phyloP scores from a whole-genome alignment of 768 basidiomycete species.

The Trametes cubensis region DNA sequence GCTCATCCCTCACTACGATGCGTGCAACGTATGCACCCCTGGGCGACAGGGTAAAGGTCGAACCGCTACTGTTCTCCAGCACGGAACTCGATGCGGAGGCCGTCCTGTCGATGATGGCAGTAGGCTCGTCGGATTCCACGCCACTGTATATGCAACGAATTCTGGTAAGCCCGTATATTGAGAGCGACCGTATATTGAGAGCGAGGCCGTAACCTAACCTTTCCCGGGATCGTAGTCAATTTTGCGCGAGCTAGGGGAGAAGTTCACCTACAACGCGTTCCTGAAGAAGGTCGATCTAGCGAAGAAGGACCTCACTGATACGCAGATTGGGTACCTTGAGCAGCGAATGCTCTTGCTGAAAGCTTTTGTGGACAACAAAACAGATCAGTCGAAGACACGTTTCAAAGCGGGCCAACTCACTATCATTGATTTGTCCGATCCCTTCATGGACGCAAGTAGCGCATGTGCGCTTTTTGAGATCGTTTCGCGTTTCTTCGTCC shows the following conservation, averaged over 20 bases:
- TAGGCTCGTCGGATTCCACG: conserved; percentile 59
- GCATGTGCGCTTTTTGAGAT: conserved; percentile 77
- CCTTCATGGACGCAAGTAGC: conserved; percentile 66
- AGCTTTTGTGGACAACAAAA: conserved; percentile 51
- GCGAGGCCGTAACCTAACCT: conserved; percentile 33
- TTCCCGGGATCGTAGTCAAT: conserved; percentile 46
- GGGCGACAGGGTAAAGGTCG: conserved; percentile 50
- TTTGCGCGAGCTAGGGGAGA: conserved; percentile 63
- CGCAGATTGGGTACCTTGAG: conserved; percentile 57
- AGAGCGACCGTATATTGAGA: too few relatives aligned
- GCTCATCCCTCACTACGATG: conserved; percentile 64
- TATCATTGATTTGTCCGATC: conserved; percentile 72
- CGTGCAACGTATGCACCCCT: conserved; percentile 47
- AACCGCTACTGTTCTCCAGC: conserved; percentile 57
- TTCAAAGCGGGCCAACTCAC: conserved; percentile 64
- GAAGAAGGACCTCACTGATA: conserved; percentile 56
- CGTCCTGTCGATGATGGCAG: conserved; percentile 75
- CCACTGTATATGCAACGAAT: conserved; percentile 73
- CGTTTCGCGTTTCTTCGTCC: conserved; percentile 62
- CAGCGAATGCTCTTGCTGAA: conserved; percentile 65
- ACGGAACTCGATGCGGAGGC: conserved; percentile 71
- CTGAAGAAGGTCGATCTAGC: conserved; percentile 46
- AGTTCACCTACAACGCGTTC: conserved; percentile 56
- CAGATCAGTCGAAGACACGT: conserved; percentile 32
- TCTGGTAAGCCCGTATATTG: too few relatives aligned